These are phyloP conservation scores for Serendipita sp. DNA, from an alignment of 768 basidiomycete species.

Conservation along the genomic window DNA sequence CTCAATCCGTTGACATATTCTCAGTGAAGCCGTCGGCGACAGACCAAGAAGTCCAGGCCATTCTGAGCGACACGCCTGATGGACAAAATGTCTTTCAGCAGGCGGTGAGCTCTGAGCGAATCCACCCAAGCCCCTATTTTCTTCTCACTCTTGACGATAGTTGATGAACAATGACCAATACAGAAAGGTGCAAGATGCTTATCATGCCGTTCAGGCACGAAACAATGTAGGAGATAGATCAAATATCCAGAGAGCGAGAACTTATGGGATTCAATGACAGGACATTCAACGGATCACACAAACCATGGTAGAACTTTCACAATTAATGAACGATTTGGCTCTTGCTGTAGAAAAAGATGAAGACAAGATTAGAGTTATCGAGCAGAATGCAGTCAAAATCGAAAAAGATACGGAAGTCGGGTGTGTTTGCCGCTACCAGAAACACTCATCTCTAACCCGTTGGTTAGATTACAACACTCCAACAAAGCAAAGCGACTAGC, in stretches of 20 bases:
- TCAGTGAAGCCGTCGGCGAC: constrained; percentile 29
- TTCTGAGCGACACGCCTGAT: constrained; percentile 23
- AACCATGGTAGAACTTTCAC: constrained; percentile 33
- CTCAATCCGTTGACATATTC: constrained; percentile 7
- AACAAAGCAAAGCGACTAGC: constrained; percentile 26
- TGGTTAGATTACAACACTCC: constrained; percentile 23
- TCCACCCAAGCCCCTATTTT: background rate
- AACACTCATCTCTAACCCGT: background rate
- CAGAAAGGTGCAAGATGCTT: constrained; percentile 30
- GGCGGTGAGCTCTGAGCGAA: constrained; percentile 11
- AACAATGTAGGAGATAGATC: constrained; percentile 19
- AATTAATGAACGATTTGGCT: constrained; percentile 34
- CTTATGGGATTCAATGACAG: background rate
- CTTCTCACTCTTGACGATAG: constrained; percentile 14
- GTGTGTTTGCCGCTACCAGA: constrained; percentile 14
- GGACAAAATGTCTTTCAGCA: constrained; percentile 30
- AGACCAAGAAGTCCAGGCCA: constrained; percentile 26
- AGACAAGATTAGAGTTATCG: constrained; percentile 28
- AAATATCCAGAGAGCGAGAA: background rate
- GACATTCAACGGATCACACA: constrained; percentile 34
- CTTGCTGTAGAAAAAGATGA: constrained; percentile 33
- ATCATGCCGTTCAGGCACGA: constrained; percentile 31
- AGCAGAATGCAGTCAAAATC: constrained; percentile 27
- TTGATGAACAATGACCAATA: constrained; percentile 29
- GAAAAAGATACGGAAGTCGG: constrained; percentile 29